Evolutionary conservation across 371 early-diverging fungal species (phyloP), one percentile per base, ranked within the genome.

Genomic region (Apophysomyces trapeziformis): DNA sequence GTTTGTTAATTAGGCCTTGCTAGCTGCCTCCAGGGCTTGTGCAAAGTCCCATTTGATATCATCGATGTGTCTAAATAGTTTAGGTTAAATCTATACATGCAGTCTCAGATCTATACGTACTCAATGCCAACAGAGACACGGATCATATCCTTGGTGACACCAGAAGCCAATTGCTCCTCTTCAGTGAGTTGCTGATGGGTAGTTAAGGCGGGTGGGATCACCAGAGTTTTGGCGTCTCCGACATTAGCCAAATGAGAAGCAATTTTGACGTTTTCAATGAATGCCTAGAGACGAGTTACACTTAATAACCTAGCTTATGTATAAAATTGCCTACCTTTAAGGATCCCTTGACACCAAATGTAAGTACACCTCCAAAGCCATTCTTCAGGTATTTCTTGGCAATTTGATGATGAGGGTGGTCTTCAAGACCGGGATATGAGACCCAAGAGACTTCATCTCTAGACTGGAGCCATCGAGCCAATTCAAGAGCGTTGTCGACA

Each of bases 161-260:
- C 96, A 8, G 90, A 72, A 7, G 90, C 73, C 11, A 68, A 61
- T 69, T 95, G 93, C 74, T 96, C 95, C 57, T 87, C 88, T 61
- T 90, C 90, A 2, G 85, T 83, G 58, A 96, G 78, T 75, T 95
- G 95, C 69, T 90, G 92, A 73, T 96, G 95, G 0, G 95, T 95
- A 2, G 96, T 95, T 11, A 87, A 70, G 11, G 93, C 81, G 13
- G 96, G 94, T 41, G 93, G 90, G 67, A 95, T 93, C 39, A 92
- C 92, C 50, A 96, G 79, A 0, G 95, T 94, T 69, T 92, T 88
- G 7, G 93, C 89, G 72, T 96, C 96, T 54, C 96, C 96, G 14
- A 96, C 93, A 66, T 96, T 96, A 61, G 95, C 96, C 44, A 95
- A 71, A 72, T 94, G 94, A 38, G 90, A 91, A 7, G 89, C 89